Evolutionary conservation across 2,329 filamentous ascomycete species (phyloP).

Genomic region (Dactylonectria estremocensis): DNA sequence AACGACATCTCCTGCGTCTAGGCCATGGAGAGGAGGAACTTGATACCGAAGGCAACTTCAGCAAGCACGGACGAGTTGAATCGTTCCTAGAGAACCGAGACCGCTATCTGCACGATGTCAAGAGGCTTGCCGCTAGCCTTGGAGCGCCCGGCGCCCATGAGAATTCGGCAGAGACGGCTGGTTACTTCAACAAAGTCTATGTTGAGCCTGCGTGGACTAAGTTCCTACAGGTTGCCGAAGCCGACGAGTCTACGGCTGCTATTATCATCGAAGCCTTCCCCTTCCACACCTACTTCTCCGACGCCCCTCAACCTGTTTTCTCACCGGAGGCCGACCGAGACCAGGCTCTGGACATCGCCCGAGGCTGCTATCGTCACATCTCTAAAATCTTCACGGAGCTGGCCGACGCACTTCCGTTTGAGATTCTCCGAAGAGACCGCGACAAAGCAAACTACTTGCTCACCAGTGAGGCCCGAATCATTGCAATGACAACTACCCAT

Average conservation of each 20-base stretch:
- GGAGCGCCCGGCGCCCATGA: slow-evolving; percentile 94
- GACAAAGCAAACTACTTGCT: slow-evolving; percentile 98
- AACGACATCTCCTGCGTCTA: slow-evolving; percentile 90
- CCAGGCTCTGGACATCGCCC: slow-evolving; percentile 80
- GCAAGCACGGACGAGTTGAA: slow-evolving; percentile 94
- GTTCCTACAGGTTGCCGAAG: slow-evolving; percentile 75
- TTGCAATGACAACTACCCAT: slow-evolving; percentile 99
- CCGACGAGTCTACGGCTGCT: slow-evolving; percentile 68
- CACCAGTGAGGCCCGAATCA: slow-evolving; percentile 94
- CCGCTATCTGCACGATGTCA: slow-evolving; percentile 85
- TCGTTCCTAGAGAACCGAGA: slow-evolving; percentile 93
- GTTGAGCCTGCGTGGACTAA: slow-evolving; percentile 90
- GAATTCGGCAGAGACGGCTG: slow-evolving; percentile 95
- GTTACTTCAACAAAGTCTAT: slow-evolving; percentile 96
- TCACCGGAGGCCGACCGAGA: slow-evolving; percentile 76
- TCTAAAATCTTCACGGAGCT: slow-evolving; percentile 92
- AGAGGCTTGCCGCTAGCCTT: slow-evolving; percentile 87
- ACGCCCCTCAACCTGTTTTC: slow-evolving; percentile 90
- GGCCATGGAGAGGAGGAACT: slow-evolving; percentile 97
- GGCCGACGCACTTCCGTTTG: slow-evolving; percentile 94
- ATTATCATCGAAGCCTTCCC: slow-evolving; percentile 84
- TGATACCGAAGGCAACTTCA: slow-evolving; percentile 87
- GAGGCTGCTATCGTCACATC: slow-evolving; percentile 91
- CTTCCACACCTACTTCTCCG: slow-evolving; percentile 89
- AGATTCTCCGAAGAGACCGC: slow-evolving; percentile 88